Conservation (phyloP, 2,329 filamentous ascomycete species). For the Fusarium sororula region DNA sequence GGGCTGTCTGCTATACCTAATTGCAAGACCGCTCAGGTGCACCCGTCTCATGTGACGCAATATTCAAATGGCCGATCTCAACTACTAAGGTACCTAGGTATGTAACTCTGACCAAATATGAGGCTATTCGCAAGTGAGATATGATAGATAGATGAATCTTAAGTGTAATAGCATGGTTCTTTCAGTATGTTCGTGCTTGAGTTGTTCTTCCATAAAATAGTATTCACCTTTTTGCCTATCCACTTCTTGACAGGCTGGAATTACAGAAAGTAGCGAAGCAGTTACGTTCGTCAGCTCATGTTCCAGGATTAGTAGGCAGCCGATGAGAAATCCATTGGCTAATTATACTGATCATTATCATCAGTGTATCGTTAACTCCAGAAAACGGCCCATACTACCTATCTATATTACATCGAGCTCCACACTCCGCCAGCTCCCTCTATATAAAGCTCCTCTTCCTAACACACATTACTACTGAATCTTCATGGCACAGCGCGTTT, state of each 20-base stretch:
- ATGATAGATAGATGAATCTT: background rate
- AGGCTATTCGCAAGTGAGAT: conserved; percentile 14
- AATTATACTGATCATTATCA: background rate
- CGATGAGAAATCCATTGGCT: background rate
- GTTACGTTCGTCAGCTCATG: background rate
- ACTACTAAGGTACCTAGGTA: background rate
- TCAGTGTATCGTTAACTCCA: background rate
- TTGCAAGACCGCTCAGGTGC: conserved; percentile 10
- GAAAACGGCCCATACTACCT: conserved; percentile 6
- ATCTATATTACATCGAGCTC: conserved; percentile 18
- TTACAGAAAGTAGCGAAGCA: background rate
- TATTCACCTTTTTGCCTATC: background rate
- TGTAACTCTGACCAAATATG: conserved; percentile 12
- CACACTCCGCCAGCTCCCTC: conserved; percentile 25
- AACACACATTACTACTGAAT: conserved; percentile 4
- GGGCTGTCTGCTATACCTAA: conserved; percentile 33
- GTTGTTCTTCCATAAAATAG: background rate
- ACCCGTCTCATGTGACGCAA: conserved; percentile 45
- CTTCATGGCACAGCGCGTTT: background rate
- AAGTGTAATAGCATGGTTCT: background rate
- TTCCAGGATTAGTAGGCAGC: background rate
- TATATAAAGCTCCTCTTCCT: conserved; percentile 22
- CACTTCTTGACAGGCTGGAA: background rate
- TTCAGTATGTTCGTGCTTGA: background rate
- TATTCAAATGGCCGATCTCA: conserved; percentile 36